phyloP scores from a whole-genome alignment of 2,329 filamentous ascomycete genomes.

The Graphilbum sp. region DNA sequence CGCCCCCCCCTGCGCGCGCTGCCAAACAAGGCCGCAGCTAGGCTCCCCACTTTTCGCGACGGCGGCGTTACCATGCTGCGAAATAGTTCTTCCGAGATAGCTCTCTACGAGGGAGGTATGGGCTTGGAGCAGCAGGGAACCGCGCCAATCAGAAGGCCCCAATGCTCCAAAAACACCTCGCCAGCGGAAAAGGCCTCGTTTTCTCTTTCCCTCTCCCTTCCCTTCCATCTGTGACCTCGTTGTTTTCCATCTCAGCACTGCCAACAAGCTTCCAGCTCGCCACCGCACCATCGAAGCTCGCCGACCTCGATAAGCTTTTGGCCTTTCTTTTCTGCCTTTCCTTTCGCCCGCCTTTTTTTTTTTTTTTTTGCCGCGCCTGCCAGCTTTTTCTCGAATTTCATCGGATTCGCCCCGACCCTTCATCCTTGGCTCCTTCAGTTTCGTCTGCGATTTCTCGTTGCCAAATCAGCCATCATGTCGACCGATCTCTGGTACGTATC shows the following conservation, averaged over 20 bases:
- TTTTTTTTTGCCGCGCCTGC: neutral
- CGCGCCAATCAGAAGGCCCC: neutral
- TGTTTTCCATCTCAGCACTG: neutral
- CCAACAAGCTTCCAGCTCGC: too few relatives aligned
- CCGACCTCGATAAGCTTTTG: neutral
- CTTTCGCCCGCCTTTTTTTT: neutral
- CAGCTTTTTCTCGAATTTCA: neutral
- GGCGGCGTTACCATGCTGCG: too few relatives aligned
- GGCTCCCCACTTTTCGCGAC: neutral
- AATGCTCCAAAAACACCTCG: neutral
- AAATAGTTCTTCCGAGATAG: neutral
- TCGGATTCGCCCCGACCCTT: neutral
- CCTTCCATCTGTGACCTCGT: neutral
- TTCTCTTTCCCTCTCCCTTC: neutral
- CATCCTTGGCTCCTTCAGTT: neutral
- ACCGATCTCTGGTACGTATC: slow-evolving; percentile 1
- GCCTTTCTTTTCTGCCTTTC: neutral
- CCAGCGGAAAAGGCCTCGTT: neutral
- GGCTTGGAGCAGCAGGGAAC: neutral
- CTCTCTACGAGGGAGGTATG: too few relatives aligned
- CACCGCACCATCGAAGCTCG: too few relatives aligned
- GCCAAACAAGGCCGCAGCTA: too few relatives aligned
- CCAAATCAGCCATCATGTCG: slow-evolving; percentile 7
- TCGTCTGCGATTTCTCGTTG: neutral
- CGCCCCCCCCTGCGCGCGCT: too few relatives aligned